phyloP scores from a whole-genome alignment of 108 stramenopile genomes.

The Stephanodiscus triporus region DNA sequence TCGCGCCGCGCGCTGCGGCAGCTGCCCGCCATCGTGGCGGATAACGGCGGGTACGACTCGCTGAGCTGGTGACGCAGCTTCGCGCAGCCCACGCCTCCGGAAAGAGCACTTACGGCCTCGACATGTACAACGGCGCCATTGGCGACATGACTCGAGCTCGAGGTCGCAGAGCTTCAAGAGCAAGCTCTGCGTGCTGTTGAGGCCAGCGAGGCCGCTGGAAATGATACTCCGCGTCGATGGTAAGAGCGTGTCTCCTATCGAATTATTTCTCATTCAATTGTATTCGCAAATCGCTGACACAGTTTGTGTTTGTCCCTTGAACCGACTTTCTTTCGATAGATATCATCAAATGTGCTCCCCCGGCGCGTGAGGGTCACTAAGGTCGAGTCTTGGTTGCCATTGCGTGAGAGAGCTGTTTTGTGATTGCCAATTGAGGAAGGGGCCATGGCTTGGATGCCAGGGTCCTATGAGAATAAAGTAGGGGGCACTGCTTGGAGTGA shows the following conservation, averaged over 20 bases:
- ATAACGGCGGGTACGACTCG: conserved; percentile 99
- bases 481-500: too few species aligned
- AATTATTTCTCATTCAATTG: background rate
- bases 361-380: conserved; percentile 73
- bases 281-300: background rate
- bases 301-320: background rate
- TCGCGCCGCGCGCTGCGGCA: conserved; percentile 94
- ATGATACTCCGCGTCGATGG: conserved; percentile 98
- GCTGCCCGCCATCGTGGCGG: conserved; percentile 97
- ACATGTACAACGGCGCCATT: conserved; percentile 94
- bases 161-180: conserved; percentile 95
- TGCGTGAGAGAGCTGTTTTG: background rate
- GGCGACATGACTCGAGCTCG: conserved; percentile 96
- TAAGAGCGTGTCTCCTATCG: conserved; percentile 2
- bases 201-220: conserved; percentile 99
- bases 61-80: conserved; percentile 95
- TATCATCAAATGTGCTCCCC: conserved; percentile 98
- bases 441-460: too few species aligned
- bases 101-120: conserved; percentile 84
- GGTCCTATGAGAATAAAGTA: too few species aligned
- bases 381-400: background rate
- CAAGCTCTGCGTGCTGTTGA: conserved; percentile 95
- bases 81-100: conserved; percentile 93
- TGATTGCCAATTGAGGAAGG: too few species aligned
- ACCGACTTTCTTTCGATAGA: conserved; percentile 36